These are phyloP conservation scores for Apium graveolens DNA, from an alignment of 129 eudicot genomes.

Conservation along the genomic window DNA sequence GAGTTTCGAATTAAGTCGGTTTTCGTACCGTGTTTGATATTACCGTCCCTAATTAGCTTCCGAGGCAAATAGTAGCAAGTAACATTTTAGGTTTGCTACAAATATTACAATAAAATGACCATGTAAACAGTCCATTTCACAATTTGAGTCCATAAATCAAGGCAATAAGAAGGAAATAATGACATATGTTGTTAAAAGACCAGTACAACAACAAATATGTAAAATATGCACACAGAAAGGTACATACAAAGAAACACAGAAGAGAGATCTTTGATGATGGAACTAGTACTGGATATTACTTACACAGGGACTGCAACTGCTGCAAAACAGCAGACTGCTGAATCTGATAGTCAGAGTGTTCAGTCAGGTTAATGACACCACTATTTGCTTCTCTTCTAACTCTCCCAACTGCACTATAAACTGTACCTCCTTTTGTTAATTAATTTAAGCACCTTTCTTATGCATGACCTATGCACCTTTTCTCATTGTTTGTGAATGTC, in stretches of 20 bases:
- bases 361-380: constrained; percentile 2
- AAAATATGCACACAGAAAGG: background rate
- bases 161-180: background rate
- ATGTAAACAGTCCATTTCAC: background rate
- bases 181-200: background rate
- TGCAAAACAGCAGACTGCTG: background rate
- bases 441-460: background rate
- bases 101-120: background rate
- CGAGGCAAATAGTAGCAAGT: too few relatives aligned
- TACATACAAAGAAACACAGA: background rate
- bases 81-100: background rate
- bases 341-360: background rate
- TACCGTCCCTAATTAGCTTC: too few relatives aligned
- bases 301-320: background rate
- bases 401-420: background rate
- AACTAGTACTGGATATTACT: background rate
- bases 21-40: too few relatives aligned
- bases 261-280: constrained; percentile 1
- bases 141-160: background rate
- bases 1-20: too few relatives aligned
- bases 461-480: background rate
- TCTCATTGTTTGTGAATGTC: background rate
- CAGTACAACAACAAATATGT: background rate
- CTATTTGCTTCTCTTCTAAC: background rate
- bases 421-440: background rate